These are phyloP conservation scores for Pseudotulostoma volvatum DNA, from an alignment of 495 filamentous ascomycete genomes.

Conservation along the genomic window DNA sequence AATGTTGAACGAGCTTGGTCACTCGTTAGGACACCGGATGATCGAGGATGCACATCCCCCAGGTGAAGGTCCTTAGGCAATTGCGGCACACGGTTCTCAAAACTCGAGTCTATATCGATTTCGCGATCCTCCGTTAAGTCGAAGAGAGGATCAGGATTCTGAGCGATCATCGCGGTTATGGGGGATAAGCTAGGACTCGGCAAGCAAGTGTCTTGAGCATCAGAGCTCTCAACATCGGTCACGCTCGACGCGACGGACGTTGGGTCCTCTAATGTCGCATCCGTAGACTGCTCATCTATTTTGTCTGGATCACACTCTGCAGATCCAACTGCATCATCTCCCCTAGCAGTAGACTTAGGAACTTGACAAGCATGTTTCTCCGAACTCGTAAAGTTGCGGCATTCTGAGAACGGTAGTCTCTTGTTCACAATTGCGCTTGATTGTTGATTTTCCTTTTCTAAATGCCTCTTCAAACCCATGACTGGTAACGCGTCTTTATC, in stretches of 20 bases:
- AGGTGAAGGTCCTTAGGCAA: conserved; percentile 11
- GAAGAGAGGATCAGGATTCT: conserved; percentile 30
- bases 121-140: conserved; percentile 28
- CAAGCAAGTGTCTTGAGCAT: conserved; percentile 73
- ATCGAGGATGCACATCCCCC: conserved; percentile 6
- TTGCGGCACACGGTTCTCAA: conserved; percentile 21
- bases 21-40: conserved; percentile 2
- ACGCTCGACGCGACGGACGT: conserved; percentile 16
- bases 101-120: conserved; percentile 29
- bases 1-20: conserved; percentile 5
- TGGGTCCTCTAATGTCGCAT: conserved; percentile 9
- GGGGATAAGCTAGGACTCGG: conserved; percentile 92
- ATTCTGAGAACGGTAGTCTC: conserved; percentile 5
- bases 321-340: conserved; percentile 7
- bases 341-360: conserved; percentile 2
- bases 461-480: not conserved
- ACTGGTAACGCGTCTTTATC: not conserved
- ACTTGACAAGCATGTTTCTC: conserved; percentile 6
- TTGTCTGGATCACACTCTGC: conserved; percentile 10
- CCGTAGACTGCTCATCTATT: conserved; percentile 11
- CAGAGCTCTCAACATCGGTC: conserved; percentile 37
- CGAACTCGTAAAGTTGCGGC: conserved; percentile 2
- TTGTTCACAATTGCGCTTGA: conserved; percentile 4
- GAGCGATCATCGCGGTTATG: conserved; percentile 59
- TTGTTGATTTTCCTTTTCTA: not conserved